Percentiles rank a stretch among this genome's conserved stretches.
Conservation (phyloP, 441 rosid species). For the Arabidopsis hybrid region DNA sequence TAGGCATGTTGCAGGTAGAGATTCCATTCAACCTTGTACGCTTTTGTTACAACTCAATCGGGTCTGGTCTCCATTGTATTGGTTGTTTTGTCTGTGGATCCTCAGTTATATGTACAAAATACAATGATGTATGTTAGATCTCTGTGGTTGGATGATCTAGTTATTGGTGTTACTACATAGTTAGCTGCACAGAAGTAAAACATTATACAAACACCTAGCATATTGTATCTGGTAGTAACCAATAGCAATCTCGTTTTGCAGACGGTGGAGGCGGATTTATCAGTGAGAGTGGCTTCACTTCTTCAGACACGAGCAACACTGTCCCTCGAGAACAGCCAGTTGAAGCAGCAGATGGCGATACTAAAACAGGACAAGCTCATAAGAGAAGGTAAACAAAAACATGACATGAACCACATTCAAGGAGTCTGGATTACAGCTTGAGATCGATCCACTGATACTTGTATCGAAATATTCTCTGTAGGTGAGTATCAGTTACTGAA, state of each 20-base stretch:
- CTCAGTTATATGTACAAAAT: background rate
- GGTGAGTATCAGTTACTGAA: constrained; percentile 65
- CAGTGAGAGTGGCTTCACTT: constrained; percentile 58
- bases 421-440: constrained; percentile 13
- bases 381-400: constrained; percentile 55
- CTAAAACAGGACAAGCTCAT: constrained; percentile 65
- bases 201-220: background rate
- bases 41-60: constrained; percentile 5
- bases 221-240: constrained; percentile 17
- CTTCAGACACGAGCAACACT: constrained; percentile 67
- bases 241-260: constrained; percentile 36
- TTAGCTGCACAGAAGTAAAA: background rate
- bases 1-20: constrained; percentile 66
- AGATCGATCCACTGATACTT: background rate
- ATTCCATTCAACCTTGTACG: constrained; percentile 14
- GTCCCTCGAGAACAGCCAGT: constrained; percentile 63
- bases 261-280: constrained; percentile 67
- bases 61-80: constrained; percentile 4
- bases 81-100: constrained; percentile 17
- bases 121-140: constrained; percentile 17
- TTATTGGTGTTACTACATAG: constrained; percentile 20
- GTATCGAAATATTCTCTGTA: constrained; percentile 34
- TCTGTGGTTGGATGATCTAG: constrained; percentile 6
- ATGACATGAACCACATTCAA: background rate
- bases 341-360: constrained; percentile 67